A percentile compares a stretch with the other conserved stretches of the same genome.
Evolutionary conservation across 2,329 filamentous ascomycete species (phyloP).

Genomic region (Fusarium nematophilum): DNA sequence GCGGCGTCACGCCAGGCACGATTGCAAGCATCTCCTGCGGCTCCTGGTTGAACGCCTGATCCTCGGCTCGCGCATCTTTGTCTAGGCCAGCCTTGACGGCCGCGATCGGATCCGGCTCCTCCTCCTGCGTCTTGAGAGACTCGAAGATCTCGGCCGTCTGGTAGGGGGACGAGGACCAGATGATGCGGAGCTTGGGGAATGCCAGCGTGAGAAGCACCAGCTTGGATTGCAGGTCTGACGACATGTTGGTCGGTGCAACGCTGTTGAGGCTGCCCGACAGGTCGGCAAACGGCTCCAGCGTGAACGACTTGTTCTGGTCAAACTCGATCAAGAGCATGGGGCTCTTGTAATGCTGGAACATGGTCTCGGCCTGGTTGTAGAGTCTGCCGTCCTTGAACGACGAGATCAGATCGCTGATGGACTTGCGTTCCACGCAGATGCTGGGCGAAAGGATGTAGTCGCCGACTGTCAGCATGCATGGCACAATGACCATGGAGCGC

Average conservation of each 20-base stretch:
- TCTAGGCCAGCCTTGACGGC: conserved; percentile 85
- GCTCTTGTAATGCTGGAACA: conserved; percentile 91
- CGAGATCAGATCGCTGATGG: conserved; percentile 87
- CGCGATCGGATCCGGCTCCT: conserved; percentile 89
- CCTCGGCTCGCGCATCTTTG: conserved; percentile 65
- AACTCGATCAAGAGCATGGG: conserved; percentile 97
- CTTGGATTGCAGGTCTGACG: conserved; percentile 87
- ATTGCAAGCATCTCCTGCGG: conserved; percentile 90
- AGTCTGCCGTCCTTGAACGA: conserved; percentile 93
- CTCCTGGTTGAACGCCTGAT: conserved; percentile 82
- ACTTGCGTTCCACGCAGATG: conserved; percentile 96
- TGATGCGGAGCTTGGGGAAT: conserved; percentile 88
- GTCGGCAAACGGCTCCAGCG: conserved; percentile 83
- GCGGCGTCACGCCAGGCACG: conserved; percentile 85
- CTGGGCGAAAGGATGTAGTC: conserved; percentile 94
- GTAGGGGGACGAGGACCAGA: conserved; percentile 94
- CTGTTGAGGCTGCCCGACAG: conserved; percentile 70
- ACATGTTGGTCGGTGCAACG: conserved; percentile 67
- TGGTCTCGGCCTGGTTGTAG: conserved; percentile 91
- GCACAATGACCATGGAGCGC: conserved; percentile 86
- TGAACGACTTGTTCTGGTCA: conserved; percentile 97
- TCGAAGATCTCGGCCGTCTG: conserved; percentile 98
- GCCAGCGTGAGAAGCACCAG: conserved; percentile 92
- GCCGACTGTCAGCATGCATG: conserved; percentile 95
- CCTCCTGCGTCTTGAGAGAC: conserved; percentile 87